Conservation (phyloP, 345 rosid genomes). For the Salix viminalis region DNA sequence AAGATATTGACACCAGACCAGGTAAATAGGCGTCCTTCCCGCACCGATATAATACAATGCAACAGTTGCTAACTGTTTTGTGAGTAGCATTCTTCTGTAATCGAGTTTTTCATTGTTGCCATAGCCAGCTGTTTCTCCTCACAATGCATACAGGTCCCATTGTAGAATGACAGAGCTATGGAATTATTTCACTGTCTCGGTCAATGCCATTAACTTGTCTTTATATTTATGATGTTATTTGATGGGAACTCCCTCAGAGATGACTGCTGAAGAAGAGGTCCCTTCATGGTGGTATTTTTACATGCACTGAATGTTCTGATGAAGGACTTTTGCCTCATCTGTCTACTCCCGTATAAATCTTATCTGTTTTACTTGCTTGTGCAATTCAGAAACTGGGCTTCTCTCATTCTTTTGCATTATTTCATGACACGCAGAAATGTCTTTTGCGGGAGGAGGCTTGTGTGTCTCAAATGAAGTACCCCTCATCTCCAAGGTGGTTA, state of each 20-base stretch:
- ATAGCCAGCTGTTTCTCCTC: neutral
- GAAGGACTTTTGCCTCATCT: neutral
- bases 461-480: slow-evolving; percentile 21
- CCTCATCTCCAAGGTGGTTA: neutral
- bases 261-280: neutral
- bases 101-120: neutral
- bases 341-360: neutral
- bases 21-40: neutral
- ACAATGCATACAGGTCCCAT: neutral
- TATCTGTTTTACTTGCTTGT: neutral
- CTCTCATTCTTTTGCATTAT: neutral
- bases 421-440: slow-evolving; percentile 20
- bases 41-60: neutral
- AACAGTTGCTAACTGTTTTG: neutral
- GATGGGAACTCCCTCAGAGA: neutral
- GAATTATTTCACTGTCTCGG: neutral
- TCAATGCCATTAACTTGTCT: neutral
- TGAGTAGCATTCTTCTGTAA: neutral
- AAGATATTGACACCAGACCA: neutral
- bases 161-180: neutral
- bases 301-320: neutral
- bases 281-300: neutral
- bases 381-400: neutral
- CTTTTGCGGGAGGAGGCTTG: slow-evolving; percentile 28
- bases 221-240: neutral